Evolutionary conservation across 1,284 basidiomycete genomes (phyloP), one percentile per base, ranked within the genome.

Genomic region (Rhodotorula sp.): DNA sequence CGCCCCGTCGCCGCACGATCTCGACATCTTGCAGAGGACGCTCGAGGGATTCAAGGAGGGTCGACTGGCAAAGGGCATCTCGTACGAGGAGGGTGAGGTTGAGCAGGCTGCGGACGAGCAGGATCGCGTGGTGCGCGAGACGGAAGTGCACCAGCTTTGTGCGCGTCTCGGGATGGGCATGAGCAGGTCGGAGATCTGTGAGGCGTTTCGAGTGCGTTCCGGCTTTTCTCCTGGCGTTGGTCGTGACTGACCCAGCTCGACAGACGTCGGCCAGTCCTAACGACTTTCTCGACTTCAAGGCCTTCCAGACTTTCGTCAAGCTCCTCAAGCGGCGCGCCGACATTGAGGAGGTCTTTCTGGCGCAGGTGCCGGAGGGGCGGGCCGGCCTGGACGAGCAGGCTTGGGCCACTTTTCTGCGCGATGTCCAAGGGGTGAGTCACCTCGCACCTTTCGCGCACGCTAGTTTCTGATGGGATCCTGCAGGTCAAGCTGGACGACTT

Each of bases 251-350:
- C 11, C 24, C 18, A 5, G 24, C 6, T 31, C n/a, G 1, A 56
- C 78, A 91, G 87, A 84, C 87, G 82, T 89, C 90, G 2, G 92
- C 94, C 78, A 79, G 79, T 8, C 82, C 86, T 53, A 81, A 84
- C n/a, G 86, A 86, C 6, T 89, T 84, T 70, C 86, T 99, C 51
- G 88, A 94, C 79, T 93, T 94, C 78, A 78, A 84, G 4, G 88
- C 90, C 70, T 98, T 98, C 78, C 89, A 89, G 71, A 83, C 83
- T 22, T 94, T 98, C 71, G 91, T 97, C 73, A 90, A 89, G 77
- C 82, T 89, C 11, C 84, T 96, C 51, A 95, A 95, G 78, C 84
- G 86, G 2, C 85, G 94, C 28, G 87, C 88, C 0, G 95, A 98
- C 72, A 81, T 98, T 4, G 87, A 90, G 62, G 77, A 82, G 2